Conservation (phyloP, 768 basidiomycete genomes). For the Calocera cornea region DNA sequence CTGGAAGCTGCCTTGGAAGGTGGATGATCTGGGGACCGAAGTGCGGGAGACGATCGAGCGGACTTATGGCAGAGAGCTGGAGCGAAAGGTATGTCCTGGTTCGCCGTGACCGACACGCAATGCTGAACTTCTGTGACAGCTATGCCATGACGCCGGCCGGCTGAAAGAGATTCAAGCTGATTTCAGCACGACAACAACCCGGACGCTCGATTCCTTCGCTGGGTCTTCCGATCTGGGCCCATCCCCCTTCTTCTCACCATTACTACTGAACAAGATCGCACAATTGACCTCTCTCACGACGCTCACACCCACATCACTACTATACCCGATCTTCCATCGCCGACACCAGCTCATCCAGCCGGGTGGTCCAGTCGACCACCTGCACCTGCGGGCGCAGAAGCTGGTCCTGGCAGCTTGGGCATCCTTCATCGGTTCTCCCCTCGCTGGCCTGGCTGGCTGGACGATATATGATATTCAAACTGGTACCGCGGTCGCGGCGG, state of each 20-base stretch:
- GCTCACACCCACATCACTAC: slow-evolving; percentile 16
- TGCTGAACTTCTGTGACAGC: slow-evolving; percentile 11
- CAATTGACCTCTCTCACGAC: slow-evolving; percentile 4
- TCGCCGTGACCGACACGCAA: slow-evolving; percentile 6
- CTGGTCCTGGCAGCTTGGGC: slow-evolving; percentile 12
- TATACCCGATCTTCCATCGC: slow-evolving; percentile 16
- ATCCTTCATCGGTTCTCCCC: slow-evolving; percentile 11
- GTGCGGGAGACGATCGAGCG: slow-evolving; percentile 12
- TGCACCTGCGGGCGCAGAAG: slow-evolving; percentile 17
- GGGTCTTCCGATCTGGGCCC: not conserved
- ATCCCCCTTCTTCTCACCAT: slow-evolving; percentile 20
- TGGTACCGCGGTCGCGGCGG: slow-evolving; percentile 16
- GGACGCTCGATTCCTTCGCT: slow-evolving; percentile 9
- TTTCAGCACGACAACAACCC: slow-evolving; percentile 13
- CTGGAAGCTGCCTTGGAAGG: slow-evolving; percentile 6
- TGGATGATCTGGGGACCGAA: slow-evolving; percentile 19
- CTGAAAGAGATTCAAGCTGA: slow-evolving; percentile 17
- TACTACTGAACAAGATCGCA: slow-evolving; percentile 21
- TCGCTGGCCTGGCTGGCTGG: slow-evolving; percentile 16
- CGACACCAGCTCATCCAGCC: slow-evolving; percentile 16
- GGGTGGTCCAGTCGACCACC: slow-evolving; percentile 11
- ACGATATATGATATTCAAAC: slow-evolving; percentile 16
- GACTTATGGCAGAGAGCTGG: slow-evolving; percentile 17
- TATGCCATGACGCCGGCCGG: slow-evolving; percentile 21
- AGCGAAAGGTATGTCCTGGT: slow-evolving; percentile 16